phyloP scores from a whole-genome alignment of 1,284 basidiomycete species.

The Cerioporus squamosus region DNA sequence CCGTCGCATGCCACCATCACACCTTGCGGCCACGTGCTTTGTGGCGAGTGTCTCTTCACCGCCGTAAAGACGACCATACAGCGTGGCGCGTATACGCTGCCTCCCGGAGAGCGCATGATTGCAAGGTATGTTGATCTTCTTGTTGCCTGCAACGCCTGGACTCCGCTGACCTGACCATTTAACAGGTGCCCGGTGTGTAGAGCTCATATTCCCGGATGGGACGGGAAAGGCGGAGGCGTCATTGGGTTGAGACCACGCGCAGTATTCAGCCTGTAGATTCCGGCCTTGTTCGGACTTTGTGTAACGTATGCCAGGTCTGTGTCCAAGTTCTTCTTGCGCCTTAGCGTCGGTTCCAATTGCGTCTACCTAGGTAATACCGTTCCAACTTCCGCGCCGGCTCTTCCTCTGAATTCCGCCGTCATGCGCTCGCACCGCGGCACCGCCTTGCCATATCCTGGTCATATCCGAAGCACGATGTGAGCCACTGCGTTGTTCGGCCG shows the following conservation, averaged over 20 bases:
- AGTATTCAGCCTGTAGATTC: slow-evolving; percentile 29
- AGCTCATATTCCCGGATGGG: slow-evolving; percentile 43
- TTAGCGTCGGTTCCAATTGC: no score
- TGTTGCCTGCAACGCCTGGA: neutral
- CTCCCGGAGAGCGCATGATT: slow-evolving; percentile 30
- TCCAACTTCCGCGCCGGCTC: no score
- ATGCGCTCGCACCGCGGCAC: no score
- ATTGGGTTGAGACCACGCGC: slow-evolving; percentile 42
- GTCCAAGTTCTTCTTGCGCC: neutral
- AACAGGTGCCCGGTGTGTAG: slow-evolving; percentile 46
- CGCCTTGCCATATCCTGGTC: no score
- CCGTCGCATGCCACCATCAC: slow-evolving; percentile 77
- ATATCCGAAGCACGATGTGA: no score
- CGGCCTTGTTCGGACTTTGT: slow-evolving; percentile 2
- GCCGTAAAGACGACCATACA: slow-evolving; percentile 67
- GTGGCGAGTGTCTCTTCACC: slow-evolving; percentile 75
- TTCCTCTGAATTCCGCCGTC: neutral
- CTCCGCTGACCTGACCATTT: neutral
- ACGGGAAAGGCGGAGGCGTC: slow-evolving; percentile 45
- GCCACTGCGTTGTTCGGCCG: no score
- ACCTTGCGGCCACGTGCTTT: slow-evolving; percentile 79
- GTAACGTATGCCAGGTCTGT: slow-evolving; percentile 4
- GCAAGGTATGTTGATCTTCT: slow-evolving; percentile 28
- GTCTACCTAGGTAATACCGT: no score
- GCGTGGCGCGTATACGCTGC: slow-evolving; percentile 48